Evolutionary conservation across 495 filamentous ascomycete species (phyloP).

Genomic region (Lichenothelia convexa): DNA sequence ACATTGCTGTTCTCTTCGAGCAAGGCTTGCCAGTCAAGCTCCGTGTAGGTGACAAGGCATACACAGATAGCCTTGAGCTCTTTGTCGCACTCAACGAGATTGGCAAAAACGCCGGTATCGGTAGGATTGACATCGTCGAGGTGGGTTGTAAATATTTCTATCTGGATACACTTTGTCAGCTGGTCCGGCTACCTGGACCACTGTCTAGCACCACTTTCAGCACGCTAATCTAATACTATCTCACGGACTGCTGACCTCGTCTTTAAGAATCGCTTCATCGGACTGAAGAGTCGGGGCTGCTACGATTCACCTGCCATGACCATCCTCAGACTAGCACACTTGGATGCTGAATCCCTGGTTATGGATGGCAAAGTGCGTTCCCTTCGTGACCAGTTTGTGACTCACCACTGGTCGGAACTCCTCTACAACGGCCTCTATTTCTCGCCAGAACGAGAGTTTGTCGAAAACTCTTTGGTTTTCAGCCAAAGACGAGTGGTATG

Average conservation of each 20-base stretch:
- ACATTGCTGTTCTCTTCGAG: conserved; percentile 67
- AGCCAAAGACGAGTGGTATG: conserved; percentile 49
- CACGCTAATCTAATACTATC: no score
- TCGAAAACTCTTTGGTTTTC: conserved; percentile 53
- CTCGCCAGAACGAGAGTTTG: conserved; percentile 60
- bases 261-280: conserved; percentile 40
- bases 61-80: conserved; percentile 59
- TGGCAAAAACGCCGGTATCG: conserved; percentile 58
- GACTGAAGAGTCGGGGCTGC: conserved; percentile 74
- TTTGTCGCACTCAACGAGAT: conserved; percentile 69
- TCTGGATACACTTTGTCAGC: no score
- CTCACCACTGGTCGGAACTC: conserved; percentile 51
- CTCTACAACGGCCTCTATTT: conserved; percentile 78
- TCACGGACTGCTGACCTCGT: no score
- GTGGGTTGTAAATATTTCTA: no score
- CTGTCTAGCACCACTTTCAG: no score
- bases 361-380: conserved; percentile 70
- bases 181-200: no score
- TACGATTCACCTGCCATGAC: conserved; percentile 70
- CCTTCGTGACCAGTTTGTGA: conserved; percentile 62
- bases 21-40: conserved; percentile 70
- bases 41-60: conserved; percentile 32
- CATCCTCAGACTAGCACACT: conserved; percentile 54
- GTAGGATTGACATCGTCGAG: conserved; percentile 87
- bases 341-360: conserved; percentile 70